These are phyloP conservation scores for Arthrinium phaeospermum DNA, from an alignment of 2,329 filamentous ascomycete genomes.

Conservation along the genomic window DNA sequence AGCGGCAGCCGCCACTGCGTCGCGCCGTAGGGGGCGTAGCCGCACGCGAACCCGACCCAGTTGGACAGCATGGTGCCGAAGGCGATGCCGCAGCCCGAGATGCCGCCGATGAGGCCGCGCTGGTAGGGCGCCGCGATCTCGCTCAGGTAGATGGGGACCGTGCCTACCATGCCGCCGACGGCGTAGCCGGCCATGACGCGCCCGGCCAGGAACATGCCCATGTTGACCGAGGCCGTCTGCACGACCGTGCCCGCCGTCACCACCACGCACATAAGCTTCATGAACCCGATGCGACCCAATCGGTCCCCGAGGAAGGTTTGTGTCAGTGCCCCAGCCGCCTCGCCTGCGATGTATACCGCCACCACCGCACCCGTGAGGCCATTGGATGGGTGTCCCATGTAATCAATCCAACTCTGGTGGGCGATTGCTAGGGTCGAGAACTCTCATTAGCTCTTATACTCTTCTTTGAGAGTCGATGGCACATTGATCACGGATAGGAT, in stretches of 20 bases:
- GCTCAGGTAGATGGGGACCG: slow-evolving; percentile 60
- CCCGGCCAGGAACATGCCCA: slow-evolving; percentile 59
- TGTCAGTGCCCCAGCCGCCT: slow-evolving; percentile 58
- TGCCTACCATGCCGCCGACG: slow-evolving; percentile 52
- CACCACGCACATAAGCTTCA: slow-evolving; percentile 58
- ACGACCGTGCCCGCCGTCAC: slow-evolving; percentile 60
- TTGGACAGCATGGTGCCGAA: slow-evolving; percentile 63
- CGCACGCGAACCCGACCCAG: slow-evolving; percentile 62
- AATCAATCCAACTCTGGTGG: slow-evolving; percentile 63
- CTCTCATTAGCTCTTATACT: slow-evolving; percentile 24
- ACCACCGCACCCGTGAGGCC: slow-evolving; percentile 61
- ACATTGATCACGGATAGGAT: neutral
- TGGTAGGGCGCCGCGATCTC: slow-evolving; percentile 56
- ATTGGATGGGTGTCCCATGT: slow-evolving; percentile 61
- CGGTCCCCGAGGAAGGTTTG: slow-evolving; percentile 60
- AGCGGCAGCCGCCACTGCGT: slow-evolving; percentile 62
- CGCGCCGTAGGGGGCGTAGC: slow-evolving; percentile 57
- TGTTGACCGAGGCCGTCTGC: slow-evolving; percentile 60
- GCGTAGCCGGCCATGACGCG: slow-evolving; percentile 53
- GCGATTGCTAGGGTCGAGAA: slow-evolving; percentile 52
- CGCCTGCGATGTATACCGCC: slow-evolving; percentile 64
- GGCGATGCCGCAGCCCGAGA: slow-evolving; percentile 59
- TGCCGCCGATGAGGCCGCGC: slow-evolving; percentile 59
- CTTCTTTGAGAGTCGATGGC: neutral
- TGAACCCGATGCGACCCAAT: slow-evolving; percentile 58